These are phyloP conservation scores for Globisporangium apiculatum DNA, from an alignment of 352 stramenopile genomes.

Conservation along the genomic window DNA sequence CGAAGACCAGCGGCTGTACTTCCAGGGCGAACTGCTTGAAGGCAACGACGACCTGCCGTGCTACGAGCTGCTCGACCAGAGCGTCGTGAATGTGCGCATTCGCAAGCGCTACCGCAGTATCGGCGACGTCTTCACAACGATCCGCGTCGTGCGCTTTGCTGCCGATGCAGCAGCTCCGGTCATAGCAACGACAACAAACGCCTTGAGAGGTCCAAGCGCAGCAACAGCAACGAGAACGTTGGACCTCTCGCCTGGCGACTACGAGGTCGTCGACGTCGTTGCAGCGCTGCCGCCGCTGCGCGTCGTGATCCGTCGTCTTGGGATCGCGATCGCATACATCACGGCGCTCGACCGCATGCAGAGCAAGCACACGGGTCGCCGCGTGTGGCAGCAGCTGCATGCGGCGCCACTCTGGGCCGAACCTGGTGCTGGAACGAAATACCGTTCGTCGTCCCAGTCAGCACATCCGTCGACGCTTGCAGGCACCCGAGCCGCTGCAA, in stretches of 20 bases:
- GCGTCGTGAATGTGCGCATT: conserved; percentile 36
- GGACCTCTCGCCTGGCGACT: conserved; percentile 31
- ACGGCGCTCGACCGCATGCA: conserved; percentile 45
- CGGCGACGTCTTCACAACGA: conserved; percentile 54
- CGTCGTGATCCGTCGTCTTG: conserved; percentile 50
- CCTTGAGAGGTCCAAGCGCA: background rate
- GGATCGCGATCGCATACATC: conserved; percentile 52
- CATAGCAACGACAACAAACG: too few relatives aligned
- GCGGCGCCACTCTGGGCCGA: conserved; percentile 37
- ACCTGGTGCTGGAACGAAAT: background rate
- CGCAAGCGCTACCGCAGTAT: conserved; percentile 48
- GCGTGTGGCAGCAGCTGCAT: conserved; percentile 33
- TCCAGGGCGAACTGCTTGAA: conserved; percentile 48
- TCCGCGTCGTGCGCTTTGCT: conserved; percentile 45
- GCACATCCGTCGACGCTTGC: background rate
- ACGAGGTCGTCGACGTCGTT: conserved; percentile 51
- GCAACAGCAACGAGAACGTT: background rate
- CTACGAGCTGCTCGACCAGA: conserved; percentile 50
- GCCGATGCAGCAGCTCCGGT: conserved; percentile 1
- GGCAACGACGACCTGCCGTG: conserved; percentile 49
- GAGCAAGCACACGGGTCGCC: conserved; percentile 26
- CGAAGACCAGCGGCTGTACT: conserved; percentile 54
- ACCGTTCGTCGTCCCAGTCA: background rate
- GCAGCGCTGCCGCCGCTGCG: conserved; percentile 43
- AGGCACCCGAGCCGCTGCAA: background rate